Base-by-base conservation (phyloP, 805 yeast species). In the Sporopachydermia lactativora region DNA sequence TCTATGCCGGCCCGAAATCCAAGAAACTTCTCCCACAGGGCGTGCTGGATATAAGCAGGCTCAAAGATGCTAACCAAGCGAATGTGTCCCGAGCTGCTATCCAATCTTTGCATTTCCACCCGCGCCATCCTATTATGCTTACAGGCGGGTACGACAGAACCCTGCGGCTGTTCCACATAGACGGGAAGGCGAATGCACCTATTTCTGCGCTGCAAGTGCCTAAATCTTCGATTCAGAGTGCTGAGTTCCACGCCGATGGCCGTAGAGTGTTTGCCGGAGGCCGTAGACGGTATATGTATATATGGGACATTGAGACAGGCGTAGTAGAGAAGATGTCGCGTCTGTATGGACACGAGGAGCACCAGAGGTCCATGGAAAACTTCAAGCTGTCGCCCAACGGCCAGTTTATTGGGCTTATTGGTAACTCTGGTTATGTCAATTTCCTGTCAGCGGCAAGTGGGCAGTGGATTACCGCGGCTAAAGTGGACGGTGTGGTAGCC, bases 141-240 rank as follows among this genome's bases (percentile, higher is more conserved):
- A 82, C 96, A 0, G 94, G 92, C 42, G 99, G 99, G 16, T 88
- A 80, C 55, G 99, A 92, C 58, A 70, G 83, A 49, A 81, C 96
- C 0, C 57, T 92, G 41, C 69, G 98, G 49, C 66, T 92, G 11
- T 92, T 78, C 57, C 94, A 89, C 53, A 74, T 88, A 39, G 97
- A 92, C 57, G 96, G 97, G 13, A 82, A 81, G 52, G 56, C 60
- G 43, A 92, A 92, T 55, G 75, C 74, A 44, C 61, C 89, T 34
- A 94, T 88, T 19, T 80, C 95, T 3, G 77, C 95, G 36, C 62
- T 89, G 45, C 84, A 79, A 58, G 65, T 92, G 42, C 72, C 77
- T 40, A 77, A 82, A 47, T 71, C 84, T 6, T 96, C 97, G 3
- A 69, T 92, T 38, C 81, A 79, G 48, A 71, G 82, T 0, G 88